Conservation (phyloP, 345 rosid species). For the Psidium guajava region DNA sequence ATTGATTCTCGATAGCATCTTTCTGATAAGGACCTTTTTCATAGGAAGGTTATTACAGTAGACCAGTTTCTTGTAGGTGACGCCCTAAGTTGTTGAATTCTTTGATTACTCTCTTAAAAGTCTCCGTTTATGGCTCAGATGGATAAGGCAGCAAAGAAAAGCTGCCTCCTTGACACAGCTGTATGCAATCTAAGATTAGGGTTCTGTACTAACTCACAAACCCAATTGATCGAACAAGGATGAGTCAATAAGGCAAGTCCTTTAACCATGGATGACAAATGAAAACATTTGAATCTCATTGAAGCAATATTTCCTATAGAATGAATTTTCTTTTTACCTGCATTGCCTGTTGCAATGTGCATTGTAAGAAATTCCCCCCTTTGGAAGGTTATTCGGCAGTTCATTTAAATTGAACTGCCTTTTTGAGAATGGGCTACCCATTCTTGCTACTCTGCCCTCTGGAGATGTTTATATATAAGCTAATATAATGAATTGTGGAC, state of each 20-base stretch:
- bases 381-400: not conserved
- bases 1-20: not conserved
- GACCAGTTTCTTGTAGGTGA: not conserved
- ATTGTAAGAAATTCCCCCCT: not conserved
- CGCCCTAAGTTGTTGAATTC: not conserved
- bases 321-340: not conserved
- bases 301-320: not conserved
- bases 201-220: not conserved
- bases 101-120: not conserved
- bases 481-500: not conserved
- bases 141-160: not conserved
- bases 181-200: not conserved
- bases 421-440: not conserved
- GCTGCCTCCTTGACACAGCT: not conserved
- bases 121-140: not conserved
- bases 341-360: not conserved
- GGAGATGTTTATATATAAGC: not conserved
- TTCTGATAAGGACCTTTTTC: not conserved
- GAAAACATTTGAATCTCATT: not conserved
- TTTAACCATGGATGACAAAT: not conserved
- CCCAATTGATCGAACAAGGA: too few relatives aligned
- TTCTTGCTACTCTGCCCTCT: not conserved
- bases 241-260: too few relatives aligned
- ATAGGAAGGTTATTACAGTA: not conserved
- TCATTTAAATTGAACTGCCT: not conserved